Base-by-base conservation (phyloP, 2,329 filamentous ascomycete genomes). In the Basipetospora sp. region DNA sequence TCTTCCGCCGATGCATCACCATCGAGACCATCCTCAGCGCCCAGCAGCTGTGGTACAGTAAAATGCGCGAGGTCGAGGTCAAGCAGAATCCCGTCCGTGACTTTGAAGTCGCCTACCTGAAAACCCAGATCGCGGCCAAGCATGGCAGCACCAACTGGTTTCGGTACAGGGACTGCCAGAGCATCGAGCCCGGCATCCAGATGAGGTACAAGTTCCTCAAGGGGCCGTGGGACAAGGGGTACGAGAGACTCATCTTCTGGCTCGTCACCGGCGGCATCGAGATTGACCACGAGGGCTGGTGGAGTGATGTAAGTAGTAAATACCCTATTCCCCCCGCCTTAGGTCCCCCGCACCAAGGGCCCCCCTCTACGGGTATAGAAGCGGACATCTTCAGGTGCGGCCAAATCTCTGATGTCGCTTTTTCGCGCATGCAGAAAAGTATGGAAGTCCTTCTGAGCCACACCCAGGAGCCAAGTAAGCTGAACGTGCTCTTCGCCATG, bases 31-130 rank as follows among this genome's bases (percentile, higher is more conserved):
- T 35, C 19, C 28, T 40, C 25, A 14, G 18, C 10, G 38, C 31
- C 17, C 31, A 40, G n/a, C 31, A 40, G 15, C 5, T 31, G 0
- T 44, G 39, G 4, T 48, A 48, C 34, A 9, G 36, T 4, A 43
- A 40, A 10, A 44, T 38, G 6, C 6, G 6, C 22, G 22, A 25
- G 11, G 11, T 11, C 22, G 22, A 25, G 22, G 11, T 25, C 6
- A 11, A 25, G 6, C 22, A 6, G 22, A 11, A 25, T n/a, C 22
- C 22, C 22, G 11, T 25, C 22, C 22, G 22, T 11, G 22, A 6
- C 11, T 25, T 25, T 25, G 22, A 25, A n/a, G n/a, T n/a, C n/a
- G n/a, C n/a, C n/a, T n/a, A n/a, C n/a, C n/a, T n/a, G n/a, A 38
- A 13, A n/a, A 18, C 11, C 18, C 18, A 13, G 22, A 26, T 26